These are phyloP conservation scores for Tubosaeta brunneosetosa DNA, from an alignment of 768 basidiomycete genomes.

Conservation along the genomic window DNA sequence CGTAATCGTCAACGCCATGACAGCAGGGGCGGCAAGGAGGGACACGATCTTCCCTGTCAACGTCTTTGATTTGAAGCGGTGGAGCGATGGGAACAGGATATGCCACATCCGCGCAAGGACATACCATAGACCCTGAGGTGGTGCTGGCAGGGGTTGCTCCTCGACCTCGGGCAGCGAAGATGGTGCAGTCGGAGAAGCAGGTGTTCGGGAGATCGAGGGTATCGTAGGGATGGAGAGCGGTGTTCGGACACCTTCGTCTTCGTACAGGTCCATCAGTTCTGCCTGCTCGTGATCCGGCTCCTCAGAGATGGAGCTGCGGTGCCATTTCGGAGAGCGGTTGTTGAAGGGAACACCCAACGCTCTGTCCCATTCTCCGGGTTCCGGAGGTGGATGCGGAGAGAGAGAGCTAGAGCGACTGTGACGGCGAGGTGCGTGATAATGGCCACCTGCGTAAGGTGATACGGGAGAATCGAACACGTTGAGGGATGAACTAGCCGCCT, in stretches of 20 bases:
- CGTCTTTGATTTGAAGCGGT: constrained; percentile 67
- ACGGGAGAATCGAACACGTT: constrained; percentile 60
- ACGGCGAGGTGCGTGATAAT: constrained; percentile 49
- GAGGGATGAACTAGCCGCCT: constrained; percentile 57
- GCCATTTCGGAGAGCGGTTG: constrained; percentile 40
- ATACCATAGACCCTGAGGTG: constrained; percentile 33
- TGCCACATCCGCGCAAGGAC: constrained; percentile 44
- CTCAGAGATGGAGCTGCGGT: constrained; percentile 27
- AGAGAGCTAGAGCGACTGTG: constrained; percentile 29
- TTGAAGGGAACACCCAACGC: constrained; percentile 48
- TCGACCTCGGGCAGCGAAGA: constrained; percentile 44
- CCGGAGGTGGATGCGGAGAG: constrained; percentile 26
- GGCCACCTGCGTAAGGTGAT: constrained; percentile 73
- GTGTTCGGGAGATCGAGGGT: constrained; percentile 56
- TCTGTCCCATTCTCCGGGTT: constrained; percentile 48
- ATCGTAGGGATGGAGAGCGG: constrained; percentile 32
- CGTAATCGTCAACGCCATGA: constrained; percentile 81
- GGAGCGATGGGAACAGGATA: constrained; percentile 82
- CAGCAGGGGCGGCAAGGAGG: constrained; percentile 80
- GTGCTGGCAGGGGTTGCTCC: constrained; percentile 37
- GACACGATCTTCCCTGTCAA: constrained; percentile 66
- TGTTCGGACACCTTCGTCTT: constrained; percentile 13
- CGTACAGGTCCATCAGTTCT: constrained; percentile 3
- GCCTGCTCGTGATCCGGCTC: constrained; percentile 14
- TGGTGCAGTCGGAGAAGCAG: constrained; percentile 40